Evolutionary conservation across 1,284 basidiomycete genomes (phyloP), one percentile per base, ranked within the genome.

Genomic region (Malassezia vespertilionis): DNA sequence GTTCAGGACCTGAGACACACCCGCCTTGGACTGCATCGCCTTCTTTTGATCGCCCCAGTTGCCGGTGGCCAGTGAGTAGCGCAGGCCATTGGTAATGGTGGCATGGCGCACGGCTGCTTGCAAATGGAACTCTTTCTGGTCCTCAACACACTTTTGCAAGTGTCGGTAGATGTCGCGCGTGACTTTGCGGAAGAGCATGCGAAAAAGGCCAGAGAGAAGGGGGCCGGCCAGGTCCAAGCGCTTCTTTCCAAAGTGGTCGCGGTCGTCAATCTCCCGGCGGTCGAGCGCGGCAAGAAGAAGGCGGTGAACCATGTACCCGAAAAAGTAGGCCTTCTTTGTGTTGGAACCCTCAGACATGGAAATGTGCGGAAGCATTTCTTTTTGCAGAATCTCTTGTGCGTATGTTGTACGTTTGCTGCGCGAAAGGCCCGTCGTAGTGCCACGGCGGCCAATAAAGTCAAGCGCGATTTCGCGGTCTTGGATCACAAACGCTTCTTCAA

Each of bases 301-400:
- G 50, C 93, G 82, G 74, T 97, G 91, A 40, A 96, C 86, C 91
- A 99, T 99, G 74, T 96, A 97, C n/a, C 93, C 93, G 56, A 97
- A 89, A 79, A 97, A 99, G 74, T 90, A 97, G 2, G 93, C 93
- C 73, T 99, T 99, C 76, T 93, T 93, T 31, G 86, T 90, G 73
- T 93, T 87, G 27, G 88, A 90, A 8, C 90, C 90, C 71, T 93
- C 89, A 1, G 82, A 80, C 78, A 90, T 91, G 3, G 91, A 91
- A 22, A 99, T 83, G 70, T 97, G 93, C 0, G 93, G 93, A 36
- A 99, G 72, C 84, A 97, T 91, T 74, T 97, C 91, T 74, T 96
- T 97, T 73, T 96, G 90, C 43, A 99, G 71, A 64, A 97, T 96
- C 72, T 97, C 93, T 71, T 93, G 86, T 0, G 93, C 93, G 63